Percentiles rank a stretch among this genome's conserved stretches.
Evolutionary conservation across 345 rosid genomes (phyloP).

Genomic region (Viola odorata): DNA sequence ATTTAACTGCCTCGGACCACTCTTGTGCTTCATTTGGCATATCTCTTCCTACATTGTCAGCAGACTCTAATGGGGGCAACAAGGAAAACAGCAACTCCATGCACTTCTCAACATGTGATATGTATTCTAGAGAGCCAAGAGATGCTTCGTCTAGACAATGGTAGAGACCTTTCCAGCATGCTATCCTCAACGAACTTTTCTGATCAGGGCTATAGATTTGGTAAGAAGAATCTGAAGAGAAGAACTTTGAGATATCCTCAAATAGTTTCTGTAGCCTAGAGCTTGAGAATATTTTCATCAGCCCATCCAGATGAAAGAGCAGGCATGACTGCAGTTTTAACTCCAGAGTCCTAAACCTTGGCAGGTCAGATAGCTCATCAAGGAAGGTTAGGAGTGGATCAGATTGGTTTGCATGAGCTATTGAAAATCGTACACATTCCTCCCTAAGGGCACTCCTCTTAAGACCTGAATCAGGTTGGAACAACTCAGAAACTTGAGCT

Average conservation of each 20-base stretch:
- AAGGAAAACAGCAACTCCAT: constrained; percentile 57
- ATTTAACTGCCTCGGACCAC: constrained; percentile 60
- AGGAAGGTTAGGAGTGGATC: constrained; percentile 61
- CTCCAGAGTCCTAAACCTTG: constrained; percentile 74
- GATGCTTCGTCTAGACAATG: constrained; percentile 66
- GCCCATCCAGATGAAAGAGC: constrained; percentile 53
- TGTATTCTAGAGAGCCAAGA: constrained; percentile 48
- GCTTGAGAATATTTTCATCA: constrained; percentile 63
- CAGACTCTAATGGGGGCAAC: constrained; percentile 45
- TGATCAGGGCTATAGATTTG: constrained; percentile 37
- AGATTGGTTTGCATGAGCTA: constrained; percentile 65
- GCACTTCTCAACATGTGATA: constrained; percentile 50
- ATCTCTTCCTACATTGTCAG: constrained; percentile 20
- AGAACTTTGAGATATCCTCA: constrained; percentile 48
- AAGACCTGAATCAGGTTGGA: constrained; percentile 32
- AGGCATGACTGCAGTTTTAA: constrained; percentile 56
- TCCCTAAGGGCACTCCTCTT: constrained; percentile 48
- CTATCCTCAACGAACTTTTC: constrained; percentile 47
- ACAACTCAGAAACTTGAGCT: constrained; percentile 31
- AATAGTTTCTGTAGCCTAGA: constrained; percentile 74
- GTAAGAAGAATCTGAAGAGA: constrained; percentile 39
- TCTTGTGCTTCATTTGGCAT: constrained; percentile 33
- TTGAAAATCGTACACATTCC: constrained; percentile 59
- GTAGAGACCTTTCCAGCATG: constrained; percentile 77
- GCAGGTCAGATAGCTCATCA: constrained; percentile 67